phyloP scores from a whole-genome alignment of 345 rosid species.

The Bruguiera sexangula region DNA sequence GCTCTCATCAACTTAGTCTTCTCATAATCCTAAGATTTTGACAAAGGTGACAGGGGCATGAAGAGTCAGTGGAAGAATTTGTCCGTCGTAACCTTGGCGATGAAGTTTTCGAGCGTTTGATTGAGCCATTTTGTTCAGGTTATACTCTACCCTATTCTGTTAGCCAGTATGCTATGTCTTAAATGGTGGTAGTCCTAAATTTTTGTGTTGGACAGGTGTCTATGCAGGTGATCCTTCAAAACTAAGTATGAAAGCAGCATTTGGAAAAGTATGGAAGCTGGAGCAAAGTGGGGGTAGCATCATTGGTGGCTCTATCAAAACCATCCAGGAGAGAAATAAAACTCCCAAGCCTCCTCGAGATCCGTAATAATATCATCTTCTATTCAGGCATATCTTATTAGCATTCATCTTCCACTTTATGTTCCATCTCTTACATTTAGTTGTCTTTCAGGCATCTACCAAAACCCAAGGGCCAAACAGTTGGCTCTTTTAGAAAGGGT shows the following conservation, averaged over 20 bases:
- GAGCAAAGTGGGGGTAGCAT: conserved; percentile 87
- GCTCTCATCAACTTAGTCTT: conserved; percentile 19
- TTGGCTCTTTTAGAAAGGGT: conserved; percentile 89
- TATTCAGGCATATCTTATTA: conserved; percentile 13
- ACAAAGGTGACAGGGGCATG: conserved; percentile 87
- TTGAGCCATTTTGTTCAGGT: conserved; percentile 99
- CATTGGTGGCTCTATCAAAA: conserved; percentile 75
- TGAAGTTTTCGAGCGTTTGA: conserved; percentile 90
- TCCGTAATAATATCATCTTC: conserved; percentile 50
- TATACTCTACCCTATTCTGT: not conserved
- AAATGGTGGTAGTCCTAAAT: not conserved
- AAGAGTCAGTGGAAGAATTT: conserved; percentile 95
- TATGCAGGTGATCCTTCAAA: conserved; percentile 95
- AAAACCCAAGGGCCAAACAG: conserved; percentile 92
- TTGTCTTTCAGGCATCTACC: conserved; percentile 60
- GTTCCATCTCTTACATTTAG: conserved; percentile 13
- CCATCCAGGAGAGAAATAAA: conserved; percentile 71
- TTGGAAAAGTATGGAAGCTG: conserved; percentile 94
- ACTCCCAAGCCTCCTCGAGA: conserved; percentile 65
- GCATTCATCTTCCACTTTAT: not conserved
- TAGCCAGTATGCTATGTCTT: not conserved
- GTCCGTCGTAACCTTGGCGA: conserved; percentile 89
- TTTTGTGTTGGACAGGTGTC: conserved; percentile 52
- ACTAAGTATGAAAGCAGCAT: conserved; percentile 91
- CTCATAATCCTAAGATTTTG: conserved; percentile 52